Percentiles rank a stretch among this genome's conserved stretches.
These are phyloP conservation scores for Wickerhamiella sergipiensis DNA, from an alignment of 805 yeast species.

Conservation along the genomic window DNA sequence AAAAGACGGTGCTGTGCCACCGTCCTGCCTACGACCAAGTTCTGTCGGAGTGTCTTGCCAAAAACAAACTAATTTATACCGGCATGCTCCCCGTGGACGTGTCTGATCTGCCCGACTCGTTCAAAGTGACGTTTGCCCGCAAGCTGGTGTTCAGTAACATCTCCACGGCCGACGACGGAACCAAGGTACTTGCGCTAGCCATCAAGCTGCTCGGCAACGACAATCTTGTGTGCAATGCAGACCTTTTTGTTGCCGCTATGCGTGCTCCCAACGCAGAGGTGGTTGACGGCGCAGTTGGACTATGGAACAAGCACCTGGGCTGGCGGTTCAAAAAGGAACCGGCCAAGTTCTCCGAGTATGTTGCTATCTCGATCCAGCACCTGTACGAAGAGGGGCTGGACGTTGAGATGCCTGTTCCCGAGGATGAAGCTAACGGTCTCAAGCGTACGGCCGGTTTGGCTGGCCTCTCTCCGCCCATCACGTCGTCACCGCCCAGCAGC, in stretches of 20 bases:
- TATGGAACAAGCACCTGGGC: neutral
- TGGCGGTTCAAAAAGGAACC: neutral
- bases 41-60: neutral
- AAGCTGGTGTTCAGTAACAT: neutral
- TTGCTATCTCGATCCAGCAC: neutral
- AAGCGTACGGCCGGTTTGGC: neutral
- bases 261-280: neutral
- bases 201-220: neutral
- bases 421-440: neutral
- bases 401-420: neutral
- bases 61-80: neutral
- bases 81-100: neutral
- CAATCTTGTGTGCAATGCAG: slow-evolving; percentile 1
- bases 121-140: neutral
- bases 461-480: neutral
- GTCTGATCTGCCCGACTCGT: neutral
- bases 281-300: neutral
- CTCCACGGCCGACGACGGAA: neutral
- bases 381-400: neutral
- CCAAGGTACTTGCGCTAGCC: neutral
- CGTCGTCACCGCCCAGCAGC: slow-evolving; percentile 1
- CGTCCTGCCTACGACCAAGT: neutral
- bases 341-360: neutral
- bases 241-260: neutral
- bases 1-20: neutral